Conservation (phyloP, 306 rosid genomes). For the Arachis stenosperma region DNA sequence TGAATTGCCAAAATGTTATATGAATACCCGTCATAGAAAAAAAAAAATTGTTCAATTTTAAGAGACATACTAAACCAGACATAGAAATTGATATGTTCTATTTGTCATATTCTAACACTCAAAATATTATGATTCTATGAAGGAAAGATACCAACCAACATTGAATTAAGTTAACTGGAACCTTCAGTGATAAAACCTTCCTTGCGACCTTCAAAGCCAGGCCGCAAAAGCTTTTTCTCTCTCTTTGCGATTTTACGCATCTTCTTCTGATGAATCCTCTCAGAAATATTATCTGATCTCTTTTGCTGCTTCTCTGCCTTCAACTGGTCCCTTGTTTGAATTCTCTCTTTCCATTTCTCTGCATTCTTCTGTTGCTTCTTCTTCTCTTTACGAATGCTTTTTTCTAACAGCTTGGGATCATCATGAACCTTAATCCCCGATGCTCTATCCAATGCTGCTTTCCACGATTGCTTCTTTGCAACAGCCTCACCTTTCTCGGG, state of each 20-base stretch:
- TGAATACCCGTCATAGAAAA: not conserved
- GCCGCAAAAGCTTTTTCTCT: constrained; percentile 88
- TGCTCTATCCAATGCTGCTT: constrained; percentile 78
- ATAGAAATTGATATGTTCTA: not conserved
- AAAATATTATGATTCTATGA: not conserved
- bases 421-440: constrained; percentile 85
- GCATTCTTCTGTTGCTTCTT: constrained; percentile 74
- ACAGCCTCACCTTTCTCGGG: constrained; percentile 71
- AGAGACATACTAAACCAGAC: not conserved
- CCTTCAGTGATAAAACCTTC: constrained; percentile 66
- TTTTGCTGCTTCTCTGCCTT: constrained; percentile 73
- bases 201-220: constrained; percentile 90
- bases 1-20: not conserved
- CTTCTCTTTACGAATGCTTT: constrained; percentile 68
- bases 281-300: constrained; percentile 75
- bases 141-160: constrained; percentile 17
- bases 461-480: constrained; percentile 71
- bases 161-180: constrained; percentile 23
- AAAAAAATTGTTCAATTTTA: not conserved
- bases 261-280: constrained; percentile 70
- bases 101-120: not conserved
- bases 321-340: constrained; percentile 64
- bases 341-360: constrained; percentile 77
- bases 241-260: constrained; percentile 71
- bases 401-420: constrained; percentile 65